Conservation (phyloP, 257 asterid species). For the Echium plantagineum region DNA sequence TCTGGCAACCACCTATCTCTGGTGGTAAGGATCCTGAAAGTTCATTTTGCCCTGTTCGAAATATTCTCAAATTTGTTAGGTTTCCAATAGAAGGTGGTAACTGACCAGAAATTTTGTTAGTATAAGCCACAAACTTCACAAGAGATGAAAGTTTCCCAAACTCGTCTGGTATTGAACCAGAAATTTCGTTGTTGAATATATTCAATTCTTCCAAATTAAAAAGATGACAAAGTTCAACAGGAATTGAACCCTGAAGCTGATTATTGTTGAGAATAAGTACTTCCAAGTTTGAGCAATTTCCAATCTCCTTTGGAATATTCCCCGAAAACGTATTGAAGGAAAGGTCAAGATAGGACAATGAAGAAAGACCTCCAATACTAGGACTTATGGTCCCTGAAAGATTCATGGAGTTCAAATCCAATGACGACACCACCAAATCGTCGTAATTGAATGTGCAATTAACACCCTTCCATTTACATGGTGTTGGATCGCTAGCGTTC, state of each 20-base stretch:
- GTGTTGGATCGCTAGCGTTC: slow-evolving; percentile 55
- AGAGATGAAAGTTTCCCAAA: slow-evolving; percentile 64
- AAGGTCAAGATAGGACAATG: slow-evolving; percentile 48
- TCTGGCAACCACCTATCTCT: slow-evolving; percentile 49
- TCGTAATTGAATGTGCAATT: slow-evolving; percentile 38
- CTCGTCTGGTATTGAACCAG: slow-evolving; percentile 61
- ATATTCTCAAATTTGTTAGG: slow-evolving; percentile 34
- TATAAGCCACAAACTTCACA: slow-evolving; percentile 67
- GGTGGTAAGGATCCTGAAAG: slow-evolving; percentile 67
- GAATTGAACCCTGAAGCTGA: slow-evolving; percentile 47
- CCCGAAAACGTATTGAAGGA: slow-evolving; percentile 54
- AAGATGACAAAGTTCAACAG: slow-evolving; percentile 46
- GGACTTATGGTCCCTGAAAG: slow-evolving; percentile 63
- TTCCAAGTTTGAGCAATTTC: slow-evolving; percentile 36
- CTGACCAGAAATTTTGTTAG: slow-evolving; percentile 66
- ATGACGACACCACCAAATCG: slow-evolving; percentile 46
- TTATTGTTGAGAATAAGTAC: slow-evolving; percentile 48
- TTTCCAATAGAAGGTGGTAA: slow-evolving; percentile 61
- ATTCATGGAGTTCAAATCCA: slow-evolving; percentile 38
- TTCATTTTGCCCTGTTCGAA: slow-evolving; percentile 75
- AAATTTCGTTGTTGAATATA: slow-evolving; percentile 56
- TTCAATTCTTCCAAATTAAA: slow-evolving; percentile 30
- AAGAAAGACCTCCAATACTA: slow-evolving; percentile 36
- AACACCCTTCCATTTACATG: slow-evolving; percentile 81
- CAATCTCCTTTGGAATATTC: slow-evolving; percentile 61